Percentiles rank a stretch among this genome's conserved stretches.
These are phyloP conservation scores for Westerdykella sp. DNA, from an alignment of 2,329 filamentous ascomycete genomes.

Conservation along the genomic window DNA sequence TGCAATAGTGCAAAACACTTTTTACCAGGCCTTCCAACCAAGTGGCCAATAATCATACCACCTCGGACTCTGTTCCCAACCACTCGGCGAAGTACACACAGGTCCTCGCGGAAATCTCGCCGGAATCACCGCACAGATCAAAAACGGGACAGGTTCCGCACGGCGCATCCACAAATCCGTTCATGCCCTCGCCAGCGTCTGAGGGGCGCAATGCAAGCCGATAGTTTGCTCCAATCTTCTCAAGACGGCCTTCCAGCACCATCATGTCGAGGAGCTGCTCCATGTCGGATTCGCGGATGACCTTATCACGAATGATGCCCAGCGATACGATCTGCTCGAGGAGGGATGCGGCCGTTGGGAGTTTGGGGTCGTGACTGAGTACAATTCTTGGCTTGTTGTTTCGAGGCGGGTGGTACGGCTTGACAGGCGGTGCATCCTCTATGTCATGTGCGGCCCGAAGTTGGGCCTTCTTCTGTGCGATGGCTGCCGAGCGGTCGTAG, in stretches of 20 bases:
- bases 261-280: slow-evolving; percentile 82
- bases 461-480: slow-evolving; percentile 33
- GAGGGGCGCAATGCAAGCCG: slow-evolving; percentile 37
- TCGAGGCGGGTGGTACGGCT: slow-evolving; percentile 18
- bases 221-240: slow-evolving; percentile 53
- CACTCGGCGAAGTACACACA: slow-evolving; percentile 90
- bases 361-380: slow-evolving; percentile 63
- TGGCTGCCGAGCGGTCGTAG: slow-evolving; percentile 27
- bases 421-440: slow-evolving; percentile 25
- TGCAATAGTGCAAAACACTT: neutral
- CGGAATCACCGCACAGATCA: slow-evolving; percentile 83
- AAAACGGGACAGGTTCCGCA: slow-evolving; percentile 92
- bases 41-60: neutral
- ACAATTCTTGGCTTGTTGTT: slow-evolving; percentile 29
- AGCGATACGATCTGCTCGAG: slow-evolving; percentile 65
- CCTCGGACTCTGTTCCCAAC: slow-evolving; percentile 47
- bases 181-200: slow-evolving; percentile 49
- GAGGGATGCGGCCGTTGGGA: slow-evolving; percentile 75
- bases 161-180: slow-evolving; percentile 79
- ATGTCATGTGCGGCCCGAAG: slow-evolving; percentile 27
- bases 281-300: slow-evolving; percentile 62
- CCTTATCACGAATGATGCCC: slow-evolving; percentile 65
- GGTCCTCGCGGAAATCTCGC: slow-evolving; percentile 80
- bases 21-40: too few species aligned
- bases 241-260: slow-evolving; percentile 78